Conservation (phyloP, 441 rosid species). For the Populus hybrid region DNA sequence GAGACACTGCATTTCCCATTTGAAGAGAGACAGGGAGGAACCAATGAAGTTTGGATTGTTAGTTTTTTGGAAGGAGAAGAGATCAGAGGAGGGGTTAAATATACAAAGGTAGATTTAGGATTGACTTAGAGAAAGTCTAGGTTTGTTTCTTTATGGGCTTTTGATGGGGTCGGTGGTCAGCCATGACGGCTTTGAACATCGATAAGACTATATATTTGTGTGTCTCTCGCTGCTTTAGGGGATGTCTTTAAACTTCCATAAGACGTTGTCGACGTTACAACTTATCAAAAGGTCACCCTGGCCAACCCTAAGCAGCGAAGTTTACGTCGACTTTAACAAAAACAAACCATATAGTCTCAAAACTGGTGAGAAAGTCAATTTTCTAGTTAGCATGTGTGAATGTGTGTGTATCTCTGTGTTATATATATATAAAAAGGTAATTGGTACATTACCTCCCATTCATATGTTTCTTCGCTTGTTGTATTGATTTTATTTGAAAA, state of each 20-base stretch:
- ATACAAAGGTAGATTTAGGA: constrained; percentile 4
- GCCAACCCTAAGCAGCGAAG: neutral
- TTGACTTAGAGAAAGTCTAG: constrained; percentile 37
- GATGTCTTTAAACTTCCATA: neutral
- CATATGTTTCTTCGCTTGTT: no score
- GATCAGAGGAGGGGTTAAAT: constrained; percentile 4
- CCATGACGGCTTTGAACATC: constrained; percentile 50
- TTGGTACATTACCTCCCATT: no score
- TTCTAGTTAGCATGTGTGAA: no score
- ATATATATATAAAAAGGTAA: no score
- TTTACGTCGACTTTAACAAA: neutral
- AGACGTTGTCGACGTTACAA: neutral
- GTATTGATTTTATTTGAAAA: no score
- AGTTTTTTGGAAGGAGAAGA: neutral
- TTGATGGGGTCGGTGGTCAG: constrained; percentile 51
- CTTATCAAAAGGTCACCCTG: neutral
- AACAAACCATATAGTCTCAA: neutral
- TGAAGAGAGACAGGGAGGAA: neutral
- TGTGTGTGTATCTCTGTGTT: no score
- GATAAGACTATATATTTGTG: neutral
- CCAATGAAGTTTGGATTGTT: neutral
- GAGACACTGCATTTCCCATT: constrained; percentile 49
- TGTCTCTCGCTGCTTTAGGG: neutral
- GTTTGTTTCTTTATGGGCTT: constrained; percentile 14
- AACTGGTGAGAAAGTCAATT: neutral